Base-by-base conservation (phyloP, 257 asterid genomes). In the Solanum virginianum region DNA sequence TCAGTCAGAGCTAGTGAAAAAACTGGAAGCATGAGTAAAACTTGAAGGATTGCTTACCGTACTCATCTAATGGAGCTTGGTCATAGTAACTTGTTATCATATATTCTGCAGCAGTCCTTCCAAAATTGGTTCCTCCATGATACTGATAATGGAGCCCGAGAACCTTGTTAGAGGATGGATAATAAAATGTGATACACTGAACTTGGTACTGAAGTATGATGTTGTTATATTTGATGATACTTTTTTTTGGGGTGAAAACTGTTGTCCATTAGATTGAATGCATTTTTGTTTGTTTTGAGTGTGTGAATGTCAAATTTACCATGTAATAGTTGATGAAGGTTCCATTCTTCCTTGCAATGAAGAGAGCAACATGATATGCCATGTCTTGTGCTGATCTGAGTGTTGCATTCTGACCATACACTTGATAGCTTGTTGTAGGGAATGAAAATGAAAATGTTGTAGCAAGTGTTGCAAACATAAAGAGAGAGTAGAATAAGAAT, bases 41-140 rank as follows among this genome's bases (percentile, higher is more conserved):
- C 62, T 41, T 36, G 18, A 29, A 29, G 39, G 59, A 69, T 36
- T 49, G 18, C 87, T 51, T 93, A 94, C 98, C 98, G 62, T 95
- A 95, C 86, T 95, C 98, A 75, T 94, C 98, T n/a, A 95, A 83
- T 7, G 98, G 98, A 65, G 98, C 98, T 90, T 86, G 90, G 85
- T 93, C 98, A 41, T 95, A 95, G 72, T 95, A 95, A 57, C 92
- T 87, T 54, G 98, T 94, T 15, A 91, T 74, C 22, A 87, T 83
- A 85, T 85, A 95, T 47, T 92, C 60, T 11, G 98, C 83, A 1
- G 91, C 87, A 8, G 86, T 91, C 85, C 98, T 92, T 26, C 98
- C 98, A n/a, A 95, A 95, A 69, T 95, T 95, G 26, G 98, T 95
- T 77, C 98, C 98, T 20, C 98, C 98, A 26, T 95, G 98, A 86